Evolutionary conservation across 306 rosid genomes (phyloP), one percentile per base, ranked within the genome.

Genomic region (Quercus glauca): DNA sequence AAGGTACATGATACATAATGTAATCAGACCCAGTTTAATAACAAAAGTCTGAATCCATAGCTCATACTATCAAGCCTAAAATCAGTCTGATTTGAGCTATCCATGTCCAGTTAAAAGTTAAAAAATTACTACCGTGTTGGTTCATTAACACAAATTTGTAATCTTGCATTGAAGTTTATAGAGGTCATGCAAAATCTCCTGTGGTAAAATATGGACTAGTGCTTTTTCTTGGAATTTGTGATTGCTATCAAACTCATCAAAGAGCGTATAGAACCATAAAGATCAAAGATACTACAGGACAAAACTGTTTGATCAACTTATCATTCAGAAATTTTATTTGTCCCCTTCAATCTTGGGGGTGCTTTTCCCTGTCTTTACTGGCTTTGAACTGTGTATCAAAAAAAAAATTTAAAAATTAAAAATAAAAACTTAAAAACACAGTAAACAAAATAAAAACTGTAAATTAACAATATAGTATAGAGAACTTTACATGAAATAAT

Each of bases 371-470:
- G 2, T 35, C 41, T 35, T 6, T 35, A 35, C 41, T 6, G 41
- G 2, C 9, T 35, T 35, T 35, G 41, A 35, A 35, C 41, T 64
- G 5, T 1, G 70, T 64, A 55, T 89, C 86, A 83, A 82, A 74
- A 0, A 13, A 78, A 2, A 57, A n/a, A n/a, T n/a, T n/a, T 2
- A 10, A 35, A 1, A 6, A 6, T 23, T n/a, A n/a, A 23, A 23
- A 23, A 23, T 23, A 35, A 1, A 35, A 35, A 5, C 17, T 67
- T 33, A 51, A 51, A 33, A 29, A 7, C 37, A 9, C 5, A 35
- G 43, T 0, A 8, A 3, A 25, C 2, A 3, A 19, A 33, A 23
- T 33, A 77, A 69, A 18, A 19, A n/a, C 52, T 67, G 13, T 33
- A 63, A 67, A 19, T 67, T 33, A 67, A 49, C 17, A 33, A 65